A percentile compares a stretch with the other conserved stretches of the same genome.
Conservation (phyloP, 2,329 filamentous ascomycete genomes). For the Cercospora sojina region DNA sequence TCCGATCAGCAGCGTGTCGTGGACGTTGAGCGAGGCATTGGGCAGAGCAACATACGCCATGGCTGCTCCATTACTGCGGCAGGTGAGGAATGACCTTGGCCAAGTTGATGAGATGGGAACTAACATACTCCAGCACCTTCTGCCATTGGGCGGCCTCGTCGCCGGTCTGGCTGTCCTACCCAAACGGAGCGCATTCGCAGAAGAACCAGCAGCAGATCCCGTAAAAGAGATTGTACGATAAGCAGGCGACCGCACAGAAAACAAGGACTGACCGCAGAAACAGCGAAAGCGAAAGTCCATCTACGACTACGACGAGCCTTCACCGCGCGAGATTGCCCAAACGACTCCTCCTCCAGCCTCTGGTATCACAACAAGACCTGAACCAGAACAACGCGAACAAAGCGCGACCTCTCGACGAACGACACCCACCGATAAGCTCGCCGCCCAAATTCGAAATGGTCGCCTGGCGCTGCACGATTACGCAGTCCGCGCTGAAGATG, state of each 20-base stretch:
- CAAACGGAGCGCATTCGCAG: slow-evolving; percentile 50
- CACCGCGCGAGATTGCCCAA: slow-evolving; percentile 40
- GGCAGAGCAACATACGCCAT: slow-evolving; percentile 40
- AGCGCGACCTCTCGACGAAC: slow-evolving; percentile 45
- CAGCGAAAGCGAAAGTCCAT: slow-evolving; percentile 60
- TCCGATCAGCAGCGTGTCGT: background rate
- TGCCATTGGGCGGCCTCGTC: slow-evolving; percentile 49
- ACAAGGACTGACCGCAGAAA: slow-evolving; percentile 13
- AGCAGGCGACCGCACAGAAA: background rate
- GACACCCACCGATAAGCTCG: slow-evolving; percentile 86
- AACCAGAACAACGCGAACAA: slow-evolving; percentile 32
- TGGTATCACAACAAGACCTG: slow-evolving; percentile 37
- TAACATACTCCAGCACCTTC: slow-evolving; percentile 46
- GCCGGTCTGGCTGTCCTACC: slow-evolving; percentile 50
- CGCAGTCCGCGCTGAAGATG: slow-evolving; percentile 72
- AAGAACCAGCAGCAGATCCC: slow-evolving; percentile 41
- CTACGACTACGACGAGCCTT: slow-evolving; percentile 61
- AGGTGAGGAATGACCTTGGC: slow-evolving; percentile 41
- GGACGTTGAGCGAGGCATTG: slow-evolving; percentile 21
- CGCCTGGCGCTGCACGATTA: slow-evolving; percentile 79
- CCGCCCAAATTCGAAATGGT: slow-evolving; percentile 73
- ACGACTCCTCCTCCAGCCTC: slow-evolving; percentile 41
- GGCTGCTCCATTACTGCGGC: slow-evolving; percentile 55
- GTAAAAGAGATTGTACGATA: slow-evolving; percentile 32
- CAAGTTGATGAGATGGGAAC: background rate